Conservation (phyloP, 495 filamentous ascomycete species). For the Aspergillus saccharolyticus region DNA sequence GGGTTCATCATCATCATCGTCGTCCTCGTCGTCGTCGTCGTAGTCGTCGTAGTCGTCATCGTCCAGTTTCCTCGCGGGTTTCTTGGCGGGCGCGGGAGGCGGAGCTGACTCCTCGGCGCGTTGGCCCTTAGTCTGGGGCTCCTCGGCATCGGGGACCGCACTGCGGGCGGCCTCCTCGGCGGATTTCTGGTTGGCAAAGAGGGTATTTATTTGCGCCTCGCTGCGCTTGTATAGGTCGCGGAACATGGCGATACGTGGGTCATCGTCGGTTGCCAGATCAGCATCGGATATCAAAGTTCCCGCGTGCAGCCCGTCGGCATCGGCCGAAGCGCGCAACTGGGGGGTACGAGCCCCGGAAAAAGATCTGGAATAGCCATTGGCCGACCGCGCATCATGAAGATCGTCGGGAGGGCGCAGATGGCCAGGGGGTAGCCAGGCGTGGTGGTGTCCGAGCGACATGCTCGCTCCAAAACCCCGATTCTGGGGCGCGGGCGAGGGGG, state of each 20-base stretch:
- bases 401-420: constrained; percentile 46
- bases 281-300: constrained; percentile 46
- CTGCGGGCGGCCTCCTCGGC: constrained; percentile 25
- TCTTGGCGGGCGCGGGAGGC: constrained; percentile 46
- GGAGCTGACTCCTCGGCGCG: constrained; percentile 38
- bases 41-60: constrained; percentile 79
- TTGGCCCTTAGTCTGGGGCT: constrained; percentile 26
- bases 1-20: constrained; percentile 64
- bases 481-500: constrained; percentile 39
- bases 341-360: constrained; percentile 46
- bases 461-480: constrained; percentile 47
- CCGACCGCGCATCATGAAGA: constrained; percentile 39
- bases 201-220: constrained; percentile 54
- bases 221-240: constrained; percentile 53
- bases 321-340: constrained; percentile 45
- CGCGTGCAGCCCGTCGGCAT: constrained; percentile 43
- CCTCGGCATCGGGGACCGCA: constrained; percentile 27
- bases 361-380: constrained; percentile 45
- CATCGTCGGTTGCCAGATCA: constrained; percentile 55
- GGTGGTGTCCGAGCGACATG: constrained; percentile 49
- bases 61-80: constrained; percentile 65
- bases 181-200: constrained; percentile 51
- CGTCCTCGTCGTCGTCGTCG: constrained; percentile 83
- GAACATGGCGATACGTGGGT: constrained; percentile 58
- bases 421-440: constrained; percentile 45